Percentiles rank a stretch among this genome's conserved stretches.
Evolutionary conservation across 768 basidiomycete genomes (phyloP).

Genomic region (Hypholoma sublateritium): DNA sequence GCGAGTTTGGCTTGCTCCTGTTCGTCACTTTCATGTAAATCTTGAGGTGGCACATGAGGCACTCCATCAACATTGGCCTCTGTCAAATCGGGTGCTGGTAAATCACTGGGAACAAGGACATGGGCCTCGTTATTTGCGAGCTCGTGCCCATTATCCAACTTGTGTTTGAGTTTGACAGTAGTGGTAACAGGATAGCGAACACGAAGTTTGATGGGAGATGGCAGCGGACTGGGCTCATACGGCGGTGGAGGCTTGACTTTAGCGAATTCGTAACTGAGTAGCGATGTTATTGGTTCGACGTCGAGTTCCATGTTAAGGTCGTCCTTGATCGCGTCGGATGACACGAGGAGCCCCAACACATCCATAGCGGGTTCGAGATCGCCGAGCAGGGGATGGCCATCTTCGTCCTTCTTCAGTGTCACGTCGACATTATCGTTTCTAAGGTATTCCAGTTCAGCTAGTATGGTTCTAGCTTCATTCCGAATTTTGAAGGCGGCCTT

Average conservation of each 20-base stretch:
- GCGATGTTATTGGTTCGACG: conserved; percentile 57
- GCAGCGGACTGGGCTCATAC: conserved; percentile 37
- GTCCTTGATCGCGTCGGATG: conserved; percentile 49
- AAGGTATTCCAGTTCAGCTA: conserved; percentile 39
- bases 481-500: conserved; percentile 69
- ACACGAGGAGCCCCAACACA: conserved; percentile 55
- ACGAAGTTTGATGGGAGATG: conserved; percentile 27
- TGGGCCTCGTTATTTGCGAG: neutral
- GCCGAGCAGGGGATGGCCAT: conserved; percentile 41
- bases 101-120: neutral
- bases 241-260: conserved; percentile 56
- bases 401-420: conserved; percentile 2
- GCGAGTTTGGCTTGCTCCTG: conserved; percentile 4
- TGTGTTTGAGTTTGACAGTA: neutral
- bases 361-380: conserved; percentile 73
- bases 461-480: conserved; percentile 34
- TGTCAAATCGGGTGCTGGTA: neutral
- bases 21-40: conserved; percentile 9
- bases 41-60: neutral
- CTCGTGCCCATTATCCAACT: neutral
- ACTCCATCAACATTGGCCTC: neutral
- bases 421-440: conserved; percentile 13
- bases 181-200: neutral
- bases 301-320: conserved; percentile 55
- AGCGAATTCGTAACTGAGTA: conserved; percentile 70